Percentiles rank a stretch among this genome's conserved stretches.
These are phyloP conservation scores for Agroathelia rolfsii DNA, from an alignment of 1,284 basidiomycete genomes.

Conservation along the genomic window DNA sequence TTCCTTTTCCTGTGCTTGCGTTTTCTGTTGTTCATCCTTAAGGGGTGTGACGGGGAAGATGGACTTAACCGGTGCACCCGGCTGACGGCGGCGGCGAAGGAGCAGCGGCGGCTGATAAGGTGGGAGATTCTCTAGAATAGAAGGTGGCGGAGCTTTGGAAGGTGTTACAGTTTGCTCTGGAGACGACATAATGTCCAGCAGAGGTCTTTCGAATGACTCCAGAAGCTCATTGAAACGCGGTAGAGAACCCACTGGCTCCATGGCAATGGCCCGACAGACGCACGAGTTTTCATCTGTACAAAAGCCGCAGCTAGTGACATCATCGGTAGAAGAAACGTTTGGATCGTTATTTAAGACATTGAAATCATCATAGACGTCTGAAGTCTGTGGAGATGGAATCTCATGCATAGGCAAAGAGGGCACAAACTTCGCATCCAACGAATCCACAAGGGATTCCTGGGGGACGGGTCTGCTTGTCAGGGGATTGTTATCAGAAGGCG, in stretches of 20 bases:
- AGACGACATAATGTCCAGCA: slow-evolving; percentile 9
- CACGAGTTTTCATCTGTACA: slow-evolving; percentile 64
- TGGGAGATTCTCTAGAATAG: slow-evolving; percentile 67
- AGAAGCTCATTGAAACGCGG: slow-evolving; percentile 16
- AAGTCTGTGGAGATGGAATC: no score
- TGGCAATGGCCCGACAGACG: slow-evolving; percentile 57
- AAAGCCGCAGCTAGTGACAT: no score
- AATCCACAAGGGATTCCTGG: no score
- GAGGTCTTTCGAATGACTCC: slow-evolving; percentile 12
- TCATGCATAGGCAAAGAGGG: no score
- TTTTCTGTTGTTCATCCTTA: no score
- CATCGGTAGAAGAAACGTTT: no score
- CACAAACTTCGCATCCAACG: no score
- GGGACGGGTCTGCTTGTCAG: no score
- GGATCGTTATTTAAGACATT: no score
- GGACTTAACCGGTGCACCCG: slow-evolving; percentile 28
- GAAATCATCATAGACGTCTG: no score
- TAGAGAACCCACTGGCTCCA: slow-evolving; percentile 30
- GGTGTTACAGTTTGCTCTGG: no score
- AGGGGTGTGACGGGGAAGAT: slow-evolving; percentile 40
- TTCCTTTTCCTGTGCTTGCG: slow-evolving; percentile 13
- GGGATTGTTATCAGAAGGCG: no score
- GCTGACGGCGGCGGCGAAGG: slow-evolving; percentile 43
- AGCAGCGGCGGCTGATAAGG: slow-evolving; percentile 71
- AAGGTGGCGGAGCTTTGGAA: slow-evolving; percentile 20